Evolutionary conservation across 768 basidiomycete genomes (phyloP).

Genomic region (Calvatia gigantea): DNA sequence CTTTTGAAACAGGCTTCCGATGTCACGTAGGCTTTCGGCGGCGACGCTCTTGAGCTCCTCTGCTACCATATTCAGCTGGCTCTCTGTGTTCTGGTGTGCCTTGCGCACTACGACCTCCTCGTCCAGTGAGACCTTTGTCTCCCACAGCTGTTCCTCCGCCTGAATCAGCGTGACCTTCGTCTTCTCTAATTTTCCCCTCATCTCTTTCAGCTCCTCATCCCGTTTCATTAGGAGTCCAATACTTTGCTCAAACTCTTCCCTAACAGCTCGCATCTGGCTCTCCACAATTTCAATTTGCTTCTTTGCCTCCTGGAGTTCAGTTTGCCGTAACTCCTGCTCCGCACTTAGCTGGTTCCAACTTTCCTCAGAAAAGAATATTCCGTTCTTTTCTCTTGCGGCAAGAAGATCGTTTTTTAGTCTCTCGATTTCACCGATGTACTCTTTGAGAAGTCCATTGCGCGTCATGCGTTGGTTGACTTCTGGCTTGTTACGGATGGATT

Average conservation of each 20-base stretch:
- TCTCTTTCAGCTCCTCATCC: conserved; percentile 70
- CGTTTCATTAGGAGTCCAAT: conserved; percentile 71
- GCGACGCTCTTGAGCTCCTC: conserved; percentile 60
- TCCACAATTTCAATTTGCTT: conserved; percentile 83
- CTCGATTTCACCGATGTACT: conserved; percentile 92
- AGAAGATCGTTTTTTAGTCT: conserved; percentile 86
- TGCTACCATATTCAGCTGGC: conserved; percentile 68
- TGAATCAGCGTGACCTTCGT: conserved; percentile 49
- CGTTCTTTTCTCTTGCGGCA: conserved; percentile 94
- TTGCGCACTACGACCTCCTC: conserved; percentile 78
- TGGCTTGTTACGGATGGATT: conserved; percentile 92
- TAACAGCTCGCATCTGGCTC: conserved; percentile 70
- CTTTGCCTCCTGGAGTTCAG: conserved; percentile 78
- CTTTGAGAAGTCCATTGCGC: conserved; percentile 86
- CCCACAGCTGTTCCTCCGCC: conserved; percentile 56
- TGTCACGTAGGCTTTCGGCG: conserved; percentile 66
- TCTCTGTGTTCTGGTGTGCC: conserved; percentile 76
- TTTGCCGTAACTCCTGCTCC: conserved; percentile 74
- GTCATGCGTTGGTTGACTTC: conserved; percentile 95
- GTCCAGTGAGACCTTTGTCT: conserved; percentile 58
- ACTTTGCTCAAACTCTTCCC: conserved; percentile 91
- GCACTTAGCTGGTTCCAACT: conserved; percentile 79
- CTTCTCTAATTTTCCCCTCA: conserved; percentile 51
- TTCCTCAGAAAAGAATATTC: conserved; percentile 90
- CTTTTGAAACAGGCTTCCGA: conserved; percentile 73